A percentile compares a stretch with the other conserved stretches of the same genome.
Evolutionary conservation across 257 asterid species (phyloP).

Genomic region (Knoxia roxburghii): DNA sequence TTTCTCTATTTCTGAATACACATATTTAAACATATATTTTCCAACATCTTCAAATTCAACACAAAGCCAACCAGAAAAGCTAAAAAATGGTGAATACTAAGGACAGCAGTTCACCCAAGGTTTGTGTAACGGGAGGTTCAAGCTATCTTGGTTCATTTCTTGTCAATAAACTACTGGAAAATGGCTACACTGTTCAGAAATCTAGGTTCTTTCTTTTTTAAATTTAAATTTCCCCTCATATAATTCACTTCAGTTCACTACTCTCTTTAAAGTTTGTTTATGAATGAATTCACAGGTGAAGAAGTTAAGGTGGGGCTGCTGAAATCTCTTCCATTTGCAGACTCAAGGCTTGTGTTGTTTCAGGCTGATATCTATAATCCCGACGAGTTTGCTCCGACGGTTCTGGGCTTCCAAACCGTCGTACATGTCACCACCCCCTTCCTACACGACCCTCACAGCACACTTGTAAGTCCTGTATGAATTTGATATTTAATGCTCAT

Average conservation of each 20-base stretch:
- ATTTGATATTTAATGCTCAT: too few relatives aligned
- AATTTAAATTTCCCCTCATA: too few relatives aligned
- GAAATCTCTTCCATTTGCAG: conserved; percentile 34
- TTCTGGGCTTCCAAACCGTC: conserved; percentile 49
- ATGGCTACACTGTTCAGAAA: conserved; percentile 55
- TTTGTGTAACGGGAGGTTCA: conserved; percentile 65
- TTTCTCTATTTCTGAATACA: too few relatives aligned
- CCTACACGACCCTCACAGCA: conserved; percentile 19
- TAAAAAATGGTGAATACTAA: too few relatives aligned
- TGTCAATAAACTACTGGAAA: conserved; percentile 38
- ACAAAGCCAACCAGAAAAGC: too few relatives aligned
- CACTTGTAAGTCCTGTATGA: conserved; percentile 6
- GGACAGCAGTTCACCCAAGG: too few relatives aligned
- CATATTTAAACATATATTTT: too few relatives aligned
- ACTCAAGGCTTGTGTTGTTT: conserved; percentile 39
- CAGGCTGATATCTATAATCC: conserved; percentile 59
- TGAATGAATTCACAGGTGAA: too few relatives aligned
- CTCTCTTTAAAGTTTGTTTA: conserved; percentile 41
- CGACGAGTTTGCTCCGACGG: conserved; percentile 35
- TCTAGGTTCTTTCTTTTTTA: conserved; percentile 23
- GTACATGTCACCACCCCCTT: conserved; percentile 67
- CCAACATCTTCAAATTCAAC: too few relatives aligned
- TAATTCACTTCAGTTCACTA: too few relatives aligned
- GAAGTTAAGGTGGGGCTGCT: too few relatives aligned
- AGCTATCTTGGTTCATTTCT: conserved; percentile 61